A percentile compares a stretch with the other conserved stretches of the same genome.
Evolutionary conservation across 2,329 filamentous ascomycete species (phyloP).

Genomic region (Neofusicoccum cordaticola): DNA sequence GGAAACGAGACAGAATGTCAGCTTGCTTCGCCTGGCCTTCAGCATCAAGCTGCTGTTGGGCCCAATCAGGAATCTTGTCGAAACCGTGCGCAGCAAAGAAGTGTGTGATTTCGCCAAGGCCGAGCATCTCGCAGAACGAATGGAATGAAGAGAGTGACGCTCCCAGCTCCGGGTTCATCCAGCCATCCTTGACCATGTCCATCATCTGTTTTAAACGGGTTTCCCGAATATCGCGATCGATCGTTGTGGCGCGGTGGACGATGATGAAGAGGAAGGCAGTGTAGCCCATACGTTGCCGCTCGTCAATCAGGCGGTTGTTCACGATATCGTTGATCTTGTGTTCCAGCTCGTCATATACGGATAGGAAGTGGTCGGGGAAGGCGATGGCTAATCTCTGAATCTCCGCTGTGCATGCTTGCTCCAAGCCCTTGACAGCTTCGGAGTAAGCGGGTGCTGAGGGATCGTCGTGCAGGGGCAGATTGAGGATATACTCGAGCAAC

Average conservation of each 20-base stretch:
- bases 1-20: slow-evolving; percentile 72
- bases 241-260: slow-evolving; percentile 75
- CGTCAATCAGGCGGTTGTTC: slow-evolving; percentile 68
- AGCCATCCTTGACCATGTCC: slow-evolving; percentile 75
- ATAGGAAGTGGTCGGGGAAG: slow-evolving; percentile 85
- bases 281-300: slow-evolving; percentile 81
- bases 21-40: slow-evolving; percentile 77
- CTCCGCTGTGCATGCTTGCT: slow-evolving; percentile 80
- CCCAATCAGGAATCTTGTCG: slow-evolving; percentile 79
- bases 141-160: slow-evolving; percentile 69
- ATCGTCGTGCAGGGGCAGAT: slow-evolving; percentile 73
- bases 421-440: slow-evolving; percentile 85
- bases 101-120: slow-evolving; percentile 73
- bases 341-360: slow-evolving; percentile 80
- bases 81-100: slow-evolving; percentile 75
- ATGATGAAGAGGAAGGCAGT: slow-evolving; percentile 92
- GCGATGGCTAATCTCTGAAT: slow-evolving; percentile 83
- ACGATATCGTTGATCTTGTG: slow-evolving; percentile 78
- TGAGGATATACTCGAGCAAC: slow-evolving; percentile 85
- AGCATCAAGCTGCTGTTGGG: slow-evolving; percentile 68
- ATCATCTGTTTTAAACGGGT: slow-evolving; percentile 74
- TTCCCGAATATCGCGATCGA: slow-evolving; percentile 70
- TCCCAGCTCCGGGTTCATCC: slow-evolving; percentile 70
- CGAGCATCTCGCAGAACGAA: slow-evolving; percentile 76
- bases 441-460: slow-evolving; percentile 72